Conservation (phyloP, 106 monocot species). For the Dendrobium chrysotoxum region DNA sequence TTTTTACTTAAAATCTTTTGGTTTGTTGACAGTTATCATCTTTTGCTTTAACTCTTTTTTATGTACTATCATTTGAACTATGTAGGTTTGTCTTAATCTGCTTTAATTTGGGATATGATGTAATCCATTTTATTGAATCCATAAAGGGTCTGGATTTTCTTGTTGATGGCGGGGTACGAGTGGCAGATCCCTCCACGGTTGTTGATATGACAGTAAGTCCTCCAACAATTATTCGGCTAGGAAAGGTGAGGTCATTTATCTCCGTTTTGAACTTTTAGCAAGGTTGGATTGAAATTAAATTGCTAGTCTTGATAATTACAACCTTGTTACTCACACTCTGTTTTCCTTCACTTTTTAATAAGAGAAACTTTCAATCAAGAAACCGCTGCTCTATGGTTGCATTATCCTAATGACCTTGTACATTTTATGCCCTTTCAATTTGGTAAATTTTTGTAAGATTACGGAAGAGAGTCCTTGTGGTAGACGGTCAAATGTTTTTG, state of each 20-base stretch:
- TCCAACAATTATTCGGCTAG: constrained; percentile 79
- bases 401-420: not conserved
- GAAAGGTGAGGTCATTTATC: constrained; percentile 53
- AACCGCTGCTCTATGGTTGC: not conserved
- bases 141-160: constrained; percentile 92
- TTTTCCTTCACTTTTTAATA: not conserved
- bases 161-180: constrained; percentile 78
- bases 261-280: not conserved
- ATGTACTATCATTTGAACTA: not conserved
- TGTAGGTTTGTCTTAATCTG: not conserved
- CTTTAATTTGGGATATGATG: not conserved
- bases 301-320: not conserved
- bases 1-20: too few relatives aligned
- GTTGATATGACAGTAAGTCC: constrained; percentile 79
- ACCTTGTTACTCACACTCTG: not conserved
- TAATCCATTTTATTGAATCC: not conserved
- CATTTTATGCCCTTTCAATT: not conserved
- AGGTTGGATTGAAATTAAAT: not conserved
- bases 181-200: constrained; percentile 90
- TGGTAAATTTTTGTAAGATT: not conserved
- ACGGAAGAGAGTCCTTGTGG: not conserved
- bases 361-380: not conserved
- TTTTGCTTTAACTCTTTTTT: not conserved
- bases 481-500: not conserved
- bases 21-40: not conserved